Base-by-base conservation (phyloP, 2,329 filamentous ascomycete species). In the Lecanicillium sp. region DNA sequence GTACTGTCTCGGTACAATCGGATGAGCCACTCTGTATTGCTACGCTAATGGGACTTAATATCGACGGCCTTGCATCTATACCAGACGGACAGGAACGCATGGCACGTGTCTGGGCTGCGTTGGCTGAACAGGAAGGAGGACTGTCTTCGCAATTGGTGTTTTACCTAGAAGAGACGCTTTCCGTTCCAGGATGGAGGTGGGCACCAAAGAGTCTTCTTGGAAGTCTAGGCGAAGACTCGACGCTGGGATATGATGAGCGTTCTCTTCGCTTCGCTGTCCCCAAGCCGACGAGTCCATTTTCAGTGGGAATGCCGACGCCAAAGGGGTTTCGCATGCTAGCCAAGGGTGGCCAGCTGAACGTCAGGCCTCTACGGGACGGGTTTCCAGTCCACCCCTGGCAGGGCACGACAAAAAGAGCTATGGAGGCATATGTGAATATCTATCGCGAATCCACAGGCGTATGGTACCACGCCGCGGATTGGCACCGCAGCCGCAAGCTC, bases 11-110 rank as follows among this genome's bases (percentile, higher is more conserved):
- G 21, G 59, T 64, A 1, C 29, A 55, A n/a, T 52, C 54, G 2
- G 61, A 63, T 33, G 60, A 63, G 48, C 49, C 61, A 0, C 51
- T 64, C 1, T 64, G 62, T 33, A 61, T 64, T 15, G 59, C 53
- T 1, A 62, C 60, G 11, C 44, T 63, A 10, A 53, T 63, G 55
- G 41, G 40, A 1, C 53, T 63, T 2, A 51, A 61, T n/a, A 42
- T 58, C 1, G 33, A 38, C 3, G 45, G 48, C n/a, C 51, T 58
- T 17, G 51, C 55, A 4, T 36, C 26, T 2, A 48, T 36, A 11
- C 17, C 47, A 5, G 51, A 51, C 14, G 43, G 44, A 2, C 24
- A 56, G 14, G 23, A 53, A 4, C 52, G 60, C 19, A 61, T 63
- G 59, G 41, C 36, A 12, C 48, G 51, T 9, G 49, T 57, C 4